Evolutionary conservation across 495 filamentous ascomycete genomes (phyloP).

Genomic region (Chaetomium fimeti): DNA sequence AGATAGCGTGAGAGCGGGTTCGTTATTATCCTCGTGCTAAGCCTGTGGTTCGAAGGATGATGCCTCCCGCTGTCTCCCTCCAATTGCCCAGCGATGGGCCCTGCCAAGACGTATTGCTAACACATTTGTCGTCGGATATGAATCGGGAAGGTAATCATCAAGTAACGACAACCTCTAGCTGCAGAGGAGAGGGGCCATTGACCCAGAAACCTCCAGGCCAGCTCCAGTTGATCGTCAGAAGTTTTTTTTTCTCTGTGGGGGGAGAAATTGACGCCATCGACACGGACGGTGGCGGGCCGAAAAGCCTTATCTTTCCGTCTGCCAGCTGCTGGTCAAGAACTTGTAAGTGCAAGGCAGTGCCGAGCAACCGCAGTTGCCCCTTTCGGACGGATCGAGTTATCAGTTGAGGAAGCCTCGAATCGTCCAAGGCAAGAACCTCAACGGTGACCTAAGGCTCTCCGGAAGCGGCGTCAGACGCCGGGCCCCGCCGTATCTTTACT

Average conservation of each 20-base stretch:
- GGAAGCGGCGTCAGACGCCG: constrained; percentile 9
- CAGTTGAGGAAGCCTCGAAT: background rate
- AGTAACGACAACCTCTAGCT: constrained; percentile 40
- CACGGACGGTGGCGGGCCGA: background rate
- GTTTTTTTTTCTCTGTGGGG: constrained; percentile 8
- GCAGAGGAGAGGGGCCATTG: constrained; percentile 31
- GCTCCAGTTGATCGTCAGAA: constrained; percentile 12
- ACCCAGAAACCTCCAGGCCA: constrained; percentile 1
- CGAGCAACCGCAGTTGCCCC: constrained; percentile 14
- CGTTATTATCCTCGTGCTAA: constrained; percentile 5
- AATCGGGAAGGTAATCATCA: constrained; percentile 37
- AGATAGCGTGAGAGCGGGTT: no score
- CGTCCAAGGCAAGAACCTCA: background rate
- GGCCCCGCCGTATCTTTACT: constrained; percentile 16
- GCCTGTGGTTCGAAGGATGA: background rate
- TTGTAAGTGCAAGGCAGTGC: background rate
- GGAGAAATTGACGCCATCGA: constrained; percentile 19
- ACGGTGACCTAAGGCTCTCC: background rate
- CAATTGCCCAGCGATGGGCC: constrained; percentile 13
- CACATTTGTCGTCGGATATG: constrained; percentile 20
- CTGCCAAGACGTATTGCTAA: constrained; percentile 23
- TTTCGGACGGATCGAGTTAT: constrained; percentile 16
- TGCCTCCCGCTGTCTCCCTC: constrained; percentile 1
- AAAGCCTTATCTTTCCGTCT: background rate
- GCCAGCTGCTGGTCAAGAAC: background rate